Conservation (phyloP, 2,329 filamentous ascomycete genomes). For the Metarhizium humberi region DNA sequence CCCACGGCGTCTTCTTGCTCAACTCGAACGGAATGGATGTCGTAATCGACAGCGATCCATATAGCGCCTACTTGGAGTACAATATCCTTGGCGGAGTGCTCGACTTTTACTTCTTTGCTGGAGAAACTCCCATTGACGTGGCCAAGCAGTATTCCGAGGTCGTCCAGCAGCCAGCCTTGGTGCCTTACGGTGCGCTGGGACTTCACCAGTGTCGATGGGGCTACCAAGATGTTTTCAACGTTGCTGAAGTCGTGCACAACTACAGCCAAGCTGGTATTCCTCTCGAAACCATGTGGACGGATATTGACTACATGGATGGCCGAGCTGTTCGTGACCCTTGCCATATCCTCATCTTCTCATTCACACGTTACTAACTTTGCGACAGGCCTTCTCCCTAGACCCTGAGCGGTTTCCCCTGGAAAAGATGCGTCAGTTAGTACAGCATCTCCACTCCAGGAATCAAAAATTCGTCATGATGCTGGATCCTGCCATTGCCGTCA, state of each 20-base stretch:
- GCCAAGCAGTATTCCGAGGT: slow-evolving; percentile 50
- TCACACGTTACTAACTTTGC: background rate
- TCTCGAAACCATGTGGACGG: slow-evolving; percentile 45
- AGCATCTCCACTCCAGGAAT: slow-evolving; percentile 54
- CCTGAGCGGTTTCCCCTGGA: slow-evolving; percentile 51
- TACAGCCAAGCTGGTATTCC: slow-evolving; percentile 57
- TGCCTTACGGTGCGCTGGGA: slow-evolving; percentile 56
- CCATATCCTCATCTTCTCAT: background rate
- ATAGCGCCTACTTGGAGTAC: slow-evolving; percentile 62
- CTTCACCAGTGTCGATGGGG: slow-evolving; percentile 56
- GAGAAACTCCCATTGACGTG: slow-evolving; percentile 48
- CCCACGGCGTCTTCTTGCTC: slow-evolving; percentile 59
- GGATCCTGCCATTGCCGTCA: slow-evolving; percentile 57
- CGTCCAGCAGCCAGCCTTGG: slow-evolving; percentile 48
- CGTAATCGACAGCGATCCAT: slow-evolving; percentile 54
- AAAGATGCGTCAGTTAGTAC: slow-evolving; percentile 55
- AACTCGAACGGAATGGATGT: slow-evolving; percentile 74
- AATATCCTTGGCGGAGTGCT: slow-evolving; percentile 69
- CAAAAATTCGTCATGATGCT: slow-evolving; percentile 74
- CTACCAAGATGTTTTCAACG: slow-evolving; percentile 53
- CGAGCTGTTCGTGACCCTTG: slow-evolving; percentile 10
- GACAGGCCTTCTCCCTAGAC: slow-evolving; percentile 50
- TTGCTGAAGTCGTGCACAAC: slow-evolving; percentile 59
- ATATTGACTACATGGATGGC: slow-evolving; percentile 29
- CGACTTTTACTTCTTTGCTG: slow-evolving; percentile 60